phyloP scores from a whole-genome alignment of 257 asterid species.

The Cruciata laevipes region DNA sequence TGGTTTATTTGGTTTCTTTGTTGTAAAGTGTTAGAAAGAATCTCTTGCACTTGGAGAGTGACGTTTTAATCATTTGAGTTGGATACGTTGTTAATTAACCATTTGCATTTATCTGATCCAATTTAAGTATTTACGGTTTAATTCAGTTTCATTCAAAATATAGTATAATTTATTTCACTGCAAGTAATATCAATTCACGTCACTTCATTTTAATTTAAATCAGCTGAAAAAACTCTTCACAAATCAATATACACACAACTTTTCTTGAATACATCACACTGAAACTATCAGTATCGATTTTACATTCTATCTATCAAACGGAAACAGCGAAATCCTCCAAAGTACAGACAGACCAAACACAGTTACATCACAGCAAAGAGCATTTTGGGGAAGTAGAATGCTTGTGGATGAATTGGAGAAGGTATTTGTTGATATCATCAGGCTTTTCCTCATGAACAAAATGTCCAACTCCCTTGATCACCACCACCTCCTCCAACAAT shows the following conservation, averaged over 20 bases:
- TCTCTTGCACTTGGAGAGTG: neutral
- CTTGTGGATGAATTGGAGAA: slow-evolving; percentile 41
- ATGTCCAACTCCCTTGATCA: slow-evolving; percentile 60
- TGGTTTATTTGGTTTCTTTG: neutral
- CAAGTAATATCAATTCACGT: too few relatives aligned
- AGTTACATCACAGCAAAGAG: neutral
- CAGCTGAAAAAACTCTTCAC: too few relatives aligned
- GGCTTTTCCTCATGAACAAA: slow-evolving; percentile 83
- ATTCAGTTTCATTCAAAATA: too few relatives aligned
- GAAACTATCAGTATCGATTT: neutral
- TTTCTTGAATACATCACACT: too few relatives aligned
- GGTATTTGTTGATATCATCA: slow-evolving; percentile 35
- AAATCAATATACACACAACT: too few relatives aligned
- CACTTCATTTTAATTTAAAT: too few relatives aligned
- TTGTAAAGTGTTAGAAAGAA: neutral
- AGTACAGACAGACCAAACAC: neutral
- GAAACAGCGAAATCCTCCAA: neutral
- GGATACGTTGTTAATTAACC: too few relatives aligned
- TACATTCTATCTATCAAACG: neutral
- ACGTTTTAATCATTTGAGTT: too few relatives aligned
- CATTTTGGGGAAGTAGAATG: neutral
- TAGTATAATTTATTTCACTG: too few relatives aligned
- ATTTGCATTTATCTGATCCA: too few relatives aligned
- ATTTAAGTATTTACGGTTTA: too few relatives aligned
- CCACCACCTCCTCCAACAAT: slow-evolving; percentile 51